Conservation (phyloP, 768 basidiomycete species). For the Mycena albidolilacea region DNA sequence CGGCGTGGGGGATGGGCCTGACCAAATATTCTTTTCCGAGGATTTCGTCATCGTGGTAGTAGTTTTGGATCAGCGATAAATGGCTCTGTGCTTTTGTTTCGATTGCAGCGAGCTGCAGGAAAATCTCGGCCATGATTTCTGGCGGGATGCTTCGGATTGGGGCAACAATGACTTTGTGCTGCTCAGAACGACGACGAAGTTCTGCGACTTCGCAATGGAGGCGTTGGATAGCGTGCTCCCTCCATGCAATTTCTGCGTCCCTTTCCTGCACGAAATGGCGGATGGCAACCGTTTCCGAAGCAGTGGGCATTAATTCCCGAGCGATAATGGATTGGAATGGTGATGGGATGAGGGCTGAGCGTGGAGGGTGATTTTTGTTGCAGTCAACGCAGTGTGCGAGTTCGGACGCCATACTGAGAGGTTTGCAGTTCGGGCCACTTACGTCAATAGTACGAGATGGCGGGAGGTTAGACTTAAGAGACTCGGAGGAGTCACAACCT, state of each 20-base stretch:
- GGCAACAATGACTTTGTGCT: background rate
- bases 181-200: constrained; percentile 4
- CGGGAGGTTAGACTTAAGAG: too few relatives aligned
- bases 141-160: constrained; percentile 5
- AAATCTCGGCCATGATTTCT: background rate
- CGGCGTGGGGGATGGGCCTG: background rate
- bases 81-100: background rate
- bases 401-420: too few relatives aligned
- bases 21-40: background rate
- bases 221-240: background rate
- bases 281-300: background rate
- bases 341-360: background rate
- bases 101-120: background rate
- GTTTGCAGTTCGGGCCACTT: too few relatives aligned
- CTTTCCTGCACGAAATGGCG: background rate
- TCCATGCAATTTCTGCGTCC: background rate
- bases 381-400: too few relatives aligned
- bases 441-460: too few relatives aligned
- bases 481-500: too few relatives aligned
- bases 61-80: background rate
- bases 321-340: constrained; percentile 2
- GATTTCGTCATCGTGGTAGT: background rate
- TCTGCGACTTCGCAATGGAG: background rate
- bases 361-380: too few relatives aligned
- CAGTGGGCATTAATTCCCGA: background rate